Evolutionary conservation across 495 filamentous ascomycete genomes (phyloP).

Genomic region (Melanomma pulvis-pyrius): DNA sequence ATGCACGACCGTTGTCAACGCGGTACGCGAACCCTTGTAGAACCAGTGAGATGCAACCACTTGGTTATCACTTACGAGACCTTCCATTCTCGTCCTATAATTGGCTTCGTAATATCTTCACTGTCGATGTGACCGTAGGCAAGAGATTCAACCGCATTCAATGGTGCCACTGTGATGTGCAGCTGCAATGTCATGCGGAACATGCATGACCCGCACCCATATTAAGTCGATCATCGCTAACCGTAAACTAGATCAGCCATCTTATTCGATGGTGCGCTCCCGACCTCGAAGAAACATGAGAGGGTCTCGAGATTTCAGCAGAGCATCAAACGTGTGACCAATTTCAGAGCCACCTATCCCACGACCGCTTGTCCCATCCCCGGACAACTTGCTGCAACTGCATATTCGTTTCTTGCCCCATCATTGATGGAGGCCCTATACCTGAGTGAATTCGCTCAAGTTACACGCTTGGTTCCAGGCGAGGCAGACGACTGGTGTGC

Average conservation of each 20-base stretch:
- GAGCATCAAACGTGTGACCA: constrained; percentile 10
- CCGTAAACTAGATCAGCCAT: constrained; percentile 22
- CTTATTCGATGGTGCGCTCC: constrained; percentile 38
- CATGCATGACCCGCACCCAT: constrained; percentile 23
- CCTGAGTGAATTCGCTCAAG: constrained; percentile 10
- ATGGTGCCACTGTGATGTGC: constrained; percentile 12
- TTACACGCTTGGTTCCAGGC: constrained; percentile 30
- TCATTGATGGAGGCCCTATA: constrained; percentile 25
- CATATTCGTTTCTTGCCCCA: constrained; percentile 33
- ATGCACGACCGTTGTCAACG: constrained; percentile 13
- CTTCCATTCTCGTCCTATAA: background rate
- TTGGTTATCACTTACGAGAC: background rate
- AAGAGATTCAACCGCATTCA: constrained; percentile 7
- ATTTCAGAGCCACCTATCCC: constrained; percentile 1
- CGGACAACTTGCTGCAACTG: constrained; percentile 4
- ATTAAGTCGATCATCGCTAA: constrained; percentile 28
- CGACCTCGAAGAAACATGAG: constrained; percentile 28
- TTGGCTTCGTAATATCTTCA: constrained; percentile 10
- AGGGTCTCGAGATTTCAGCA: constrained; percentile 12
- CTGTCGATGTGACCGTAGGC: background rate
- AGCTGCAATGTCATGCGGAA: constrained; percentile 10
- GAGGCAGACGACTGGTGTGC: constrained; percentile 39
- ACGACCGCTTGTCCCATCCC: constrained; percentile 17
- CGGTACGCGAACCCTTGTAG: background rate
- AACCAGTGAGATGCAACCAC: constrained; percentile 18